These are phyloP conservation scores for Ceratobasidium sp. DNA, from an alignment of 1,284 basidiomycete species.

Conservation along the genomic window DNA sequence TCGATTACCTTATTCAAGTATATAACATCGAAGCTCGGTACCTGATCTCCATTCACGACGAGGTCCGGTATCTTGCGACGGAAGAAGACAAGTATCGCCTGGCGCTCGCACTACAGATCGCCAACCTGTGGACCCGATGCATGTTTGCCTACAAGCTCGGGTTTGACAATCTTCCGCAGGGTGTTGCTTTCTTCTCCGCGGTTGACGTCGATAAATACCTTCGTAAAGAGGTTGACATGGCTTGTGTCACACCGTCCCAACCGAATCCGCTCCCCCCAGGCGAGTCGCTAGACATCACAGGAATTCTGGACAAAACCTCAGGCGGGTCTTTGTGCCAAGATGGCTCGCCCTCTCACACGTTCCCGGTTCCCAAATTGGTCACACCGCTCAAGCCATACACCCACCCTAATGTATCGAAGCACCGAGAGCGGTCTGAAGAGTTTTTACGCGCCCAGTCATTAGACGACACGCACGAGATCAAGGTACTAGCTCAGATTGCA, in stretches of 20 bases:
- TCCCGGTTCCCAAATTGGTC: background rate
- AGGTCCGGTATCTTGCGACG: constrained; percentile 90
- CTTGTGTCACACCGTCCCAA: constrained; percentile 94
- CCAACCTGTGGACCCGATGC: constrained; percentile 94
- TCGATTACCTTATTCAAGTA: constrained; percentile 84
- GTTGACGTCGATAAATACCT: constrained; percentile 93
- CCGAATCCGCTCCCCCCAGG: constrained; percentile 82
- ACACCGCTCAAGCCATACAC: background rate
- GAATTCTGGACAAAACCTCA: constrained; percentile 69
- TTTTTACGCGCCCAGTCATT: constrained; percentile 18
- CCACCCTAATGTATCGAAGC: background rate
- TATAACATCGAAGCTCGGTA: constrained; percentile 92
- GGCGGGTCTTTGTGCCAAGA: constrained; percentile 66
- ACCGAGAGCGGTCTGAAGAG: background rate
- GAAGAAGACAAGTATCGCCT: constrained; percentile 89
- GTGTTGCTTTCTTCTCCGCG: constrained; percentile 95
- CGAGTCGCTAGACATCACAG: constrained; percentile 79
- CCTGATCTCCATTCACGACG: constrained; percentile 97
- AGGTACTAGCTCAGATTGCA: background rate
- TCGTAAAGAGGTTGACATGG: constrained; percentile 96
- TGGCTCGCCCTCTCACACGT: background rate
- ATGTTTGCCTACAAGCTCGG: constrained; percentile 93
- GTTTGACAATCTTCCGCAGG: constrained; percentile 94
- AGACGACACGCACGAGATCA: background rate
- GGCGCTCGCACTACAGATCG: constrained; percentile 93